Evolutionary conservation across 2,329 filamentous ascomycete species (phyloP).

Genomic region (Verticillium nonalfalfae): DNA sequence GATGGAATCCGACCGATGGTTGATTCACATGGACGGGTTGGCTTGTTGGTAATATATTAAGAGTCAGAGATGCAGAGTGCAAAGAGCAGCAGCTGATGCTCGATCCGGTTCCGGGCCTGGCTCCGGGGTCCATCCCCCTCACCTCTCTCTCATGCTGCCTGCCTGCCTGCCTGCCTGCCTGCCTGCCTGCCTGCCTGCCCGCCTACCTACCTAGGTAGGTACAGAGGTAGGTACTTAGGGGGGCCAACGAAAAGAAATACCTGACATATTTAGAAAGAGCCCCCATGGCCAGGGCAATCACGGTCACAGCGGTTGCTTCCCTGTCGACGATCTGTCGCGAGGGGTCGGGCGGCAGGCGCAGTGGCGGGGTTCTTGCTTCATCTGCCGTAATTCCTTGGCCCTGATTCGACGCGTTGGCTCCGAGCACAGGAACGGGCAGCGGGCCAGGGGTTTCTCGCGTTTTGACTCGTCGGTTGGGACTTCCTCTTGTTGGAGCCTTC

Average conservation of each 20-base stretch:
- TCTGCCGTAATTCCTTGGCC: not conserved
- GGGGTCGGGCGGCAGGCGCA: not conserved
- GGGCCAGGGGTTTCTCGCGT: not conserved
- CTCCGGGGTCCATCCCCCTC: too few relatives aligned
- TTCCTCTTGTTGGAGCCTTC: not conserved
- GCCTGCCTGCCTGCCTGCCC: too few relatives aligned
- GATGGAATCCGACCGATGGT: not conserved
- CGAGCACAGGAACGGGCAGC: not conserved
- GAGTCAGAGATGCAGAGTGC: not conserved
- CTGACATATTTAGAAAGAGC: too few relatives aligned
- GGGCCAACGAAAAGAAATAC: too few relatives aligned
- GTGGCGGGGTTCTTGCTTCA: not conserved
- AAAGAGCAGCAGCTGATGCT: not conserved
- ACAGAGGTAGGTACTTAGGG: too few relatives aligned
- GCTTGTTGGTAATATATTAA: not conserved
- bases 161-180: too few relatives aligned
- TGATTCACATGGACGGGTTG: not conserved
- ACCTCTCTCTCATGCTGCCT: too few relatives aligned
- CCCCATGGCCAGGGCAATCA: not conserved
- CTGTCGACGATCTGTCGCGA: not conserved
- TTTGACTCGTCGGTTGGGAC: not conserved
- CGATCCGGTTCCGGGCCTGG: too few relatives aligned
- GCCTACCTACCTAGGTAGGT: too few relatives aligned
- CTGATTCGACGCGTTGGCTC: not conserved
- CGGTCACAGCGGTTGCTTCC: not conserved